Percentiles rank a stretch among this genome's conserved stretches.
These are phyloP conservation scores for Lentinula edodes DNA, from an alignment of 768 basidiomycete genomes.

Conservation along the genomic window DNA sequence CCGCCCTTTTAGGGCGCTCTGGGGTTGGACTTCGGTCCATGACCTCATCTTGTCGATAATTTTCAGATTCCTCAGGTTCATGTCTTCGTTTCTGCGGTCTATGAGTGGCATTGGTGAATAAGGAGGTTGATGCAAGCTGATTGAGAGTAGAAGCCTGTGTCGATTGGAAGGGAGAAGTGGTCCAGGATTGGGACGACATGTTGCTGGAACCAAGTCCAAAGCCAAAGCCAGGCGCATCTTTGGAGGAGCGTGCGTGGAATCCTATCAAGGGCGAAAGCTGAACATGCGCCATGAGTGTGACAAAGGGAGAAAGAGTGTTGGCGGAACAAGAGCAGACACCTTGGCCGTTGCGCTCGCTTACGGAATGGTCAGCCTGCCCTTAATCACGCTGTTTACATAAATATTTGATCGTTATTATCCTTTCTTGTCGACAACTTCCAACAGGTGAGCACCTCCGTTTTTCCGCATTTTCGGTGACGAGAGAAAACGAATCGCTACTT, in stretches of 20 bases:
- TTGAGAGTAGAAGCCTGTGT: slow-evolving; percentile 41
- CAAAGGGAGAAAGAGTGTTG: not conserved
- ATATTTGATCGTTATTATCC: slow-evolving; percentile 9
- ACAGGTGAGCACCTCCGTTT: not conserved
- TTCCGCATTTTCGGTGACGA: slow-evolving; percentile 47
- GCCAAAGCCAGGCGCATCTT: slow-evolving; percentile 67
- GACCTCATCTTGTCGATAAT: slow-evolving; percentile 48
- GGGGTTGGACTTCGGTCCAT: slow-evolving; percentile 88
- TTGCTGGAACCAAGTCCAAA: slow-evolving; percentile 52
- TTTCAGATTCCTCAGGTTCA: slow-evolving; percentile 61
- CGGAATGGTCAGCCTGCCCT: slow-evolving; percentile 28
- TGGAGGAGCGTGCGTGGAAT: slow-evolving; percentile 54
- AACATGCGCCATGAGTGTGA: slow-evolving; percentile 50
- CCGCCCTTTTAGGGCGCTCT: slow-evolving; percentile 65
- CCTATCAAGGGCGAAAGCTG: slow-evolving; percentile 63
- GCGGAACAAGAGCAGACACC: not conserved
- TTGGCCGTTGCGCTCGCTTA: not conserved
- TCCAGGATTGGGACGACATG: slow-evolving; percentile 34
- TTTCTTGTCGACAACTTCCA: slow-evolving; percentile 7
- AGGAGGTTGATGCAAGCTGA: slow-evolving; percentile 45
- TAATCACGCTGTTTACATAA: slow-evolving; percentile 15
- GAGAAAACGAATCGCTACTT: slow-evolving; percentile 82
- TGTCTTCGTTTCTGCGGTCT: slow-evolving; percentile 58
- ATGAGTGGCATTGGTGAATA: slow-evolving; percentile 24
- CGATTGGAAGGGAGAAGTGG: slow-evolving; percentile 30